Evolutionary conservation across 768 basidiomycete species (phyloP), one percentile per base, ranked within the genome.

Genomic region (Panus rudis): DNA sequence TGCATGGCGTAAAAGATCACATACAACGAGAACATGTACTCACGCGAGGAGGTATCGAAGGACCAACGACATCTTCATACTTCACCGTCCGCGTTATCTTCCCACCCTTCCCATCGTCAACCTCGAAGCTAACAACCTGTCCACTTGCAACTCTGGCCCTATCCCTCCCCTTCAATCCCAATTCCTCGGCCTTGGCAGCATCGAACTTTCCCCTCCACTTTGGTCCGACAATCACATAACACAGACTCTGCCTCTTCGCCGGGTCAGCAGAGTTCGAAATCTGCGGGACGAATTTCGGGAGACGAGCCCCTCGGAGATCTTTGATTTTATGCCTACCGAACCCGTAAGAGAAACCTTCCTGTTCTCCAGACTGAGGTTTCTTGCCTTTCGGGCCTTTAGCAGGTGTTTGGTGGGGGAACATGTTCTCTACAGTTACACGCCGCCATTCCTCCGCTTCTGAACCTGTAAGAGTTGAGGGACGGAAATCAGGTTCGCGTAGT

Each of bases 201-300:
- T 92, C 73, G 55, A 97, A 94, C 60, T 86, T 89, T 0, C 79
- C 79, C 17, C 73, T 60, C 6, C 67, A 57, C 11, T 51, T 50
- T 0, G 75, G 71, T 1, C 72, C 76, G 2, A 71, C 57, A 17
- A 63, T 50, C 16, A 75, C 53, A 43, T 73, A 75, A 26, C 58
- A 56, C 3, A 65, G 45, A 17, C 16, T 41, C 32, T 20, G 27
- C 10, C 12, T 28, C n/a, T n/a, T n/a, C n/a, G n/a, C n/a, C n/a
- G n/a, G n/a, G n/a, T n/a, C n/a, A n/a, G n/a, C n/a, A n/a, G n/a
- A n/a, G n/a, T n/a, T n/a, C 14, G 24, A 10, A 27, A 11, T 37
- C 44, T 39, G 16, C n/a, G 14, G 11, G 23, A 35, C 34, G 37
- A 33, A 39, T 16, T 12, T 39, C n/a, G 55, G 52, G 2, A 53